Evolutionary conservation across 306 rosid genomes (phyloP).

Genomic region (Lathyrus aphaca): DNA sequence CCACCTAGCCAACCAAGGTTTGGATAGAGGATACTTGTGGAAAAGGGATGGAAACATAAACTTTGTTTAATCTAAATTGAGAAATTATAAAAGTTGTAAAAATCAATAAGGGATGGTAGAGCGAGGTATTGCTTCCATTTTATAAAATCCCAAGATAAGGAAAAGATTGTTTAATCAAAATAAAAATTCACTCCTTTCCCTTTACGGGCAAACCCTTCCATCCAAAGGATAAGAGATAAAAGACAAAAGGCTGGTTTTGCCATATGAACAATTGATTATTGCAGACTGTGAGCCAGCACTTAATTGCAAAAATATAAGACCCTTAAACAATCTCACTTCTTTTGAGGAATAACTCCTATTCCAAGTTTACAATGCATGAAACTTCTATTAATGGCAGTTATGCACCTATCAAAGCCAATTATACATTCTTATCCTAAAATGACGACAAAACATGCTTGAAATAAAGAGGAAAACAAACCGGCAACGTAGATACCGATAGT

Average conservation of each 20-base stretch:
- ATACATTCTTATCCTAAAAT: slow-evolving; percentile 9
- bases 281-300: background rate
- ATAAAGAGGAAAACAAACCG: background rate
- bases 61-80: slow-evolving; percentile 3
- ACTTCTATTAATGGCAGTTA: slow-evolving; percentile 17
- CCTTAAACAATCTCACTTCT: background rate
- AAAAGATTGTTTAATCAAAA: slow-evolving; percentile 7
- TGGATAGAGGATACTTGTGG: background rate
- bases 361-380: slow-evolving; percentile 13
- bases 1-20: slow-evolving; percentile 22
- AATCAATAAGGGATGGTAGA: background rate
- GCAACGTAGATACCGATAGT: background rate
- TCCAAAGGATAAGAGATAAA: slow-evolving; percentile 4
- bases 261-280: slow-evolving; percentile 10
- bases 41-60: slow-evolving; percentile 4
- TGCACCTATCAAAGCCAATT: background rate
- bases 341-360: background rate
- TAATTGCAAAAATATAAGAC: background rate
- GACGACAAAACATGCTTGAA: background rate
- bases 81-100: slow-evolving; percentile 12
- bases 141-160: slow-evolving; percentile 18
- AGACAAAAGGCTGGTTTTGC: slow-evolving; percentile 15
- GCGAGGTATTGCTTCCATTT: slow-evolving; percentile 1
- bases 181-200: slow-evolving; percentile 2
- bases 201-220: background rate